A percentile compares a stretch with the other conserved stretches of the same genome.
These are phyloP conservation scores for Malassezia nana DNA, from an alignment of 1,284 basidiomycete species.

Conservation along the genomic window DNA sequence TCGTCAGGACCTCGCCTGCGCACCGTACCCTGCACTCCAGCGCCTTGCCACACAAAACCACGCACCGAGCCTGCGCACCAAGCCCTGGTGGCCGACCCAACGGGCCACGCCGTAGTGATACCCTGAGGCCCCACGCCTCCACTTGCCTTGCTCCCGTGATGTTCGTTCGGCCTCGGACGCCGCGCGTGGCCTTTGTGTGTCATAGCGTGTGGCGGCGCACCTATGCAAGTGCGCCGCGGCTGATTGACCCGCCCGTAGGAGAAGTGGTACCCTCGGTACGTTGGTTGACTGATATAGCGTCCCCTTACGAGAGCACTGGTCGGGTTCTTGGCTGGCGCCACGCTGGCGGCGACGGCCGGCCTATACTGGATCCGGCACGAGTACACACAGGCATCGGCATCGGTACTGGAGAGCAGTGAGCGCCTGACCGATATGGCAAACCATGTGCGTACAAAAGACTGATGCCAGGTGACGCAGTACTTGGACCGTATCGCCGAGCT, in stretches of 20 bases:
- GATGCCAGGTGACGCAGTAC: slow-evolving; percentile 12
- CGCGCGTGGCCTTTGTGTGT: neutral
- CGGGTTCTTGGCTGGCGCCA: slow-evolving; percentile 10
- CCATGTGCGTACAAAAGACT: slow-evolving; percentile 3
- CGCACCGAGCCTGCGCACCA: neutral
- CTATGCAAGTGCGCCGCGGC: slow-evolving; percentile 5
- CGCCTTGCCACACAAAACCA: neutral
- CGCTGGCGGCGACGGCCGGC: neutral
- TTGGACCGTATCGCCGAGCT: slow-evolving; percentile 8
- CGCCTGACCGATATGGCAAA: slow-evolving; percentile 3
- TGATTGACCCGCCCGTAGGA: slow-evolving; percentile 4
- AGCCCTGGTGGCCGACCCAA: slow-evolving; percentile 4
- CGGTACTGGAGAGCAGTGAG: slow-evolving; percentile 12
- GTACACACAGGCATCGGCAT: slow-evolving; percentile 4
- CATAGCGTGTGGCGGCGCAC: no score
- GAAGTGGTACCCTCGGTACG: slow-evolving; percentile 10
- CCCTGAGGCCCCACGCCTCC: neutral
- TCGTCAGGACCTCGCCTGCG: neutral
- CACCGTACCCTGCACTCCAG: neutral
- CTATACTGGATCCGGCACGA: slow-evolving; percentile 12
- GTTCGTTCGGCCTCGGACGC: neutral
- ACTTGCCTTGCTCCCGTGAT: neutral
- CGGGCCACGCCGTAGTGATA: neutral
- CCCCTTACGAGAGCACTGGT: slow-evolving; percentile 11
- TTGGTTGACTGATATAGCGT: slow-evolving; percentile 1